A percentile compares a stretch with the other conserved stretches of the same genome.
These are phyloP conservation scores for Artemisia annua DNA, from an alignment of 129 eudicot genomes.

Conservation along the genomic window DNA sequence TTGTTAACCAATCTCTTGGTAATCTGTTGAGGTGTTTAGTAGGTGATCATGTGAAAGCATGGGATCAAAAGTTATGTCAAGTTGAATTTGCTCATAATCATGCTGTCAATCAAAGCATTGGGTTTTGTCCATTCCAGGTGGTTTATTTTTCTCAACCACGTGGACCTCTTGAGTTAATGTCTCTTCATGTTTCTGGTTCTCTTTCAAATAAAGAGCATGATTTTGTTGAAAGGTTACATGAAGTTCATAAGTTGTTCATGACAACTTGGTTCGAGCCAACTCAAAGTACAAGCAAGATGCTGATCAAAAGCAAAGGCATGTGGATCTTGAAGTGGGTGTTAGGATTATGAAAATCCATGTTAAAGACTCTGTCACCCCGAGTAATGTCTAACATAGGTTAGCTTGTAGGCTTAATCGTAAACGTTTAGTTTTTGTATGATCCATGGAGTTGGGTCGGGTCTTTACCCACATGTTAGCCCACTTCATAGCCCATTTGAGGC, in stretches of 20 bases:
- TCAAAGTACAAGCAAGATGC: neutral
- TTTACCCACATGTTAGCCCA: no score
- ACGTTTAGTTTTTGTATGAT: no score
- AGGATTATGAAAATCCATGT: no score
- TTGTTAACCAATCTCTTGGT: no score
- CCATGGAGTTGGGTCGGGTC: no score
- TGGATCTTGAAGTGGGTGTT: neutral
- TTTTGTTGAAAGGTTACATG: neutral
- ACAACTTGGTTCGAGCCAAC: neutral
- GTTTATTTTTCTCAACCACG: slow-evolving; percentile 8
- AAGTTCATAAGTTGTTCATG: neutral
- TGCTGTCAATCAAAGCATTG: neutral
- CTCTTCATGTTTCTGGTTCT: neutral
- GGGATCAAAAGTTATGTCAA: neutral
- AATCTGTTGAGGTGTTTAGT: no score
- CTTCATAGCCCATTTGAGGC: no score
- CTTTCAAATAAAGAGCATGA: slow-evolving; percentile 4
- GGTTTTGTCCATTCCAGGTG: neutral
- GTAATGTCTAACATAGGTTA: no score
- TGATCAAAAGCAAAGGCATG: neutral
- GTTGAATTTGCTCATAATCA: neutral
- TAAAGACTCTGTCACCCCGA: no score
- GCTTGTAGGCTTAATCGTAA: no score
- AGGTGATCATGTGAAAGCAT: no score
- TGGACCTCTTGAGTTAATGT: slow-evolving; percentile 14